These are phyloP conservation scores for Solanum verrucosum DNA, from an alignment of 257 asterid species.

Conservation along the genomic window DNA sequence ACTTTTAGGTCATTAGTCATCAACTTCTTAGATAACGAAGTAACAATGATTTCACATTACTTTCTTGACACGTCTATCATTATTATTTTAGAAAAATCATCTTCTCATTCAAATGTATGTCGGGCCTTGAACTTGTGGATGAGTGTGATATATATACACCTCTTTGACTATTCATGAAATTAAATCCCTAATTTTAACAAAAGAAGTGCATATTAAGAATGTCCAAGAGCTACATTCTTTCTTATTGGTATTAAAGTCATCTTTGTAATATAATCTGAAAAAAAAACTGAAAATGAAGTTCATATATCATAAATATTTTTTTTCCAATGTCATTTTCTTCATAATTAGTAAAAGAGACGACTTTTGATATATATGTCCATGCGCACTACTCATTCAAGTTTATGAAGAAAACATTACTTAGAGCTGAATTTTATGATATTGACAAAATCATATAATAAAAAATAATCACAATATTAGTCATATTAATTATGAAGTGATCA, in stretches of 20 bases:
- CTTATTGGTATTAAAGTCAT: neutral
- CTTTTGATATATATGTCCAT: neutral
- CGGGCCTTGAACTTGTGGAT: neutral
- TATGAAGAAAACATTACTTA: neutral
- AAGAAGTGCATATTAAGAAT: neutral
- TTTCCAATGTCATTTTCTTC: conserved; percentile 13
- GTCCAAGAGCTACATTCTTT: neutral
- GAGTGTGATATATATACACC: neutral
- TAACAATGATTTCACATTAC: neutral
- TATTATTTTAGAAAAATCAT: neutral
- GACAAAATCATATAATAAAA: neutral
- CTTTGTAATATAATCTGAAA: neutral
- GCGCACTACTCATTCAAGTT: neutral
- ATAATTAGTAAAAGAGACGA: conserved; percentile 5
- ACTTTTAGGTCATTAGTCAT: neutral
- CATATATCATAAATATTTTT: neutral
- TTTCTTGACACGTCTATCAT: neutral
- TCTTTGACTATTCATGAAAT: neutral
- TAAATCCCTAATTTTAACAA: neutral
- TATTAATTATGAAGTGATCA: neutral
- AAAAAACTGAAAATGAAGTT: conserved; percentile 25
- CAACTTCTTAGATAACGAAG: neutral
- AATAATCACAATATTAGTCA: neutral
- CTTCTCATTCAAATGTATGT: accelerated
- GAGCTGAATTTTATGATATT: neutral